These are phyloP conservation scores for Lasiodiplodia hormozganensis DNA, from an alignment of 2,329 filamentous ascomycete genomes.

Conservation along the genomic window DNA sequence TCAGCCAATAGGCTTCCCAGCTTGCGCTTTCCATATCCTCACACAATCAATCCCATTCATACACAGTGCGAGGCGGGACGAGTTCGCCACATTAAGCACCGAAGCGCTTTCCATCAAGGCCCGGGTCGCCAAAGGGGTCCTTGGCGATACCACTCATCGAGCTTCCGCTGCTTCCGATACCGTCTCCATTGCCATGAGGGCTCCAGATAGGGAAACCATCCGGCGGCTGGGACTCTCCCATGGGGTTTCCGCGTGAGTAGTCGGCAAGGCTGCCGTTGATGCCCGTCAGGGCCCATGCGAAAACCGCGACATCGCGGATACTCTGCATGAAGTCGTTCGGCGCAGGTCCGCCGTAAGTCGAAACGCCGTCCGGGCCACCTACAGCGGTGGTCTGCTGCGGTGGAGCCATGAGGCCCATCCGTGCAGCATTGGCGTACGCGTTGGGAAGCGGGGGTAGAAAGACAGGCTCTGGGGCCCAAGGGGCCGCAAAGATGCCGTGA, in stretches of 20 bases:
- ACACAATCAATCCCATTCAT: not conserved
- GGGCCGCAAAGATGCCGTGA: constrained; percentile 77
- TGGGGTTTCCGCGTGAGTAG: constrained; percentile 67
- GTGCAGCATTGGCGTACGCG: constrained; percentile 28
- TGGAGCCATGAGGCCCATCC: constrained; percentile 23
- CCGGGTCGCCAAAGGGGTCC: constrained; percentile 47
- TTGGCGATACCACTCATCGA: constrained; percentile 11
- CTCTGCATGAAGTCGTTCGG: constrained; percentile 74
- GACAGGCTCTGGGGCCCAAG: constrained; percentile 76
- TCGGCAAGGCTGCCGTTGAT: constrained; percentile 78
- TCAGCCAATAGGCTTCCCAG: constrained; percentile 15
- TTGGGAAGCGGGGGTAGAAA: constrained; percentile 47
- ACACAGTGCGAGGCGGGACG: not conserved
- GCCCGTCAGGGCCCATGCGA: constrained; percentile 81
- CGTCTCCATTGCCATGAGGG: constrained; percentile 14
- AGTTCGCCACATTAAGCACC: not conserved
- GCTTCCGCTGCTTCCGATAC: constrained; percentile 23
- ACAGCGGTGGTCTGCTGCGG: constrained; percentile 40
- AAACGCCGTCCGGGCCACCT: not conserved
- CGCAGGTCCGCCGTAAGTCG: constrained; percentile 56
- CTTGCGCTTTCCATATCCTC: not conserved
- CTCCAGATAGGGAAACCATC: constrained; percentile 68
- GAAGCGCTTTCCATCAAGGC: constrained; percentile 33
- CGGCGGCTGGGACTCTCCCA: constrained; percentile 68
- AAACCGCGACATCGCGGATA: constrained; percentile 86